Evolutionary conservation across 345 rosid species (phyloP), one percentile per base, ranked within the genome.

Genomic region (Trapa incisa): DNA sequence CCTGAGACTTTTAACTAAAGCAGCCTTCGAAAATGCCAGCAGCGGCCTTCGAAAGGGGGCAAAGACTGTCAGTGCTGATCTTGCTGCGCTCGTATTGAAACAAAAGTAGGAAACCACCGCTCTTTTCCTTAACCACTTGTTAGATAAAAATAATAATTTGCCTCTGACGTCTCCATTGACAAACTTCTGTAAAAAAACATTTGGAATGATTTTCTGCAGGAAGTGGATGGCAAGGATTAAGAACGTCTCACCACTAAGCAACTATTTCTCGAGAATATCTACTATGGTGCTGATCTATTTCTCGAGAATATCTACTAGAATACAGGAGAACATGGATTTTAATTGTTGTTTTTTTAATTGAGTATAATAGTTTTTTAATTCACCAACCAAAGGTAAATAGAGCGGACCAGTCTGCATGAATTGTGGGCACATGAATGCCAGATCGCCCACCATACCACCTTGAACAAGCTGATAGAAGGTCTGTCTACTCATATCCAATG

Each of bases 371-470:
- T 41, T 15, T 11, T n/a, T n/a, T n/a, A n/a, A n/a, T n/a, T n/a
- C n/a, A n/a, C n/a, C n/a, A n/a, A n/a, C n/a, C 29, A 9, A 10
- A 33, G 12, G 17, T 5, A 29, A n/a, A 29, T 15, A 9, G 45
- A 65, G 2, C 5, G 36, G 32, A 50, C 47, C 10, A 60, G 86
- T 96, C 87, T 90, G 98, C 69, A 93, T 80, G 70, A 93, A 81
- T 53, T 88, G 96, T 64, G 95, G 92, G 72, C 75, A 80, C 96
- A 94, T 94, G 85, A 94, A 83, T 43, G 95, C 84, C 47, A 91
- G 68, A 63, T 94, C 99, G 4, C 97, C 98, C 52, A 89, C 81
- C 83, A 94, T 80, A 62, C 99, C 97, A 68, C 99, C 99, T 72
- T 87, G 87, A 68, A 91, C 89, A 67, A 71, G 81, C n/a, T n/a